A percentile compares a stretch with the other conserved stretches of the same genome.
Evolutionary conservation across 1,284 basidiomycete species (phyloP).

Genomic region (Ceratobasidium sp.): DNA sequence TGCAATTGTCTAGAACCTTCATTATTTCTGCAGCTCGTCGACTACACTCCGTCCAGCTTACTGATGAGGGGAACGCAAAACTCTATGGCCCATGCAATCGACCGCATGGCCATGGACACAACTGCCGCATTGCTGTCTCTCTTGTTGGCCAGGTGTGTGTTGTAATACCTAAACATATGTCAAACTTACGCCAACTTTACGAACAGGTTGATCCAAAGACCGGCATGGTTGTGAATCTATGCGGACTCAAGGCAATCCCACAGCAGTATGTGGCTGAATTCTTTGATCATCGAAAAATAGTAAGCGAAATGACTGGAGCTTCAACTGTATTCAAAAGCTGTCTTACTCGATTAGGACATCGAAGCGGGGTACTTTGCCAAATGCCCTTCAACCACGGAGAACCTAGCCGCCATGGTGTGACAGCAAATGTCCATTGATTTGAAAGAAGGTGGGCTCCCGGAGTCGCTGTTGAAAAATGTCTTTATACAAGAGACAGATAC

Average conservation of each 20-base stretch:
- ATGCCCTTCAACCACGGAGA: conserved; percentile 27
- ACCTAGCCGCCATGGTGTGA: conserved; percentile 19
- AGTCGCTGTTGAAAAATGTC: conserved; percentile 19
- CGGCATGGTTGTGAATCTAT: conserved; percentile 34
- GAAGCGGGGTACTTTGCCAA: conserved; percentile 21
- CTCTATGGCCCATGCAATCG: conserved; percentile 29
- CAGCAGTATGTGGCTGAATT: conserved; percentile 29
- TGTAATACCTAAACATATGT: neutral
- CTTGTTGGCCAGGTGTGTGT: conserved; percentile 28
- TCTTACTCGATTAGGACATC: conserved; percentile 9
- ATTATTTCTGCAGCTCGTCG: conserved; percentile 23
- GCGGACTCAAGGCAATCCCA: conserved; percentile 31
- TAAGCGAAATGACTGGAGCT: conserved; percentile 9
- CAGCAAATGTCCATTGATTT: conserved; percentile 14
- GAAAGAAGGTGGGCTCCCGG: conserved; percentile 22
- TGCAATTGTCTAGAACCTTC: conserved; percentile 25
- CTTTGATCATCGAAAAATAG: conserved; percentile 36
- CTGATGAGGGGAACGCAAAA: conserved; percentile 26
- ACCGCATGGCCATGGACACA: conserved; percentile 30
- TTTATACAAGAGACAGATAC: conserved; percentile 29
- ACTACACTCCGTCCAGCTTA: conserved; percentile 23
- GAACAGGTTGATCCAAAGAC: conserved; percentile 16
- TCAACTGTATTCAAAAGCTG: neutral
- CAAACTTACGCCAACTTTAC: neutral
- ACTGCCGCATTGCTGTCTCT: conserved; percentile 23